phyloP scores from a whole-genome alignment of 2,329 filamentous ascomycete genomes.

The Paraphaeosphaeria minitans region DNA sequence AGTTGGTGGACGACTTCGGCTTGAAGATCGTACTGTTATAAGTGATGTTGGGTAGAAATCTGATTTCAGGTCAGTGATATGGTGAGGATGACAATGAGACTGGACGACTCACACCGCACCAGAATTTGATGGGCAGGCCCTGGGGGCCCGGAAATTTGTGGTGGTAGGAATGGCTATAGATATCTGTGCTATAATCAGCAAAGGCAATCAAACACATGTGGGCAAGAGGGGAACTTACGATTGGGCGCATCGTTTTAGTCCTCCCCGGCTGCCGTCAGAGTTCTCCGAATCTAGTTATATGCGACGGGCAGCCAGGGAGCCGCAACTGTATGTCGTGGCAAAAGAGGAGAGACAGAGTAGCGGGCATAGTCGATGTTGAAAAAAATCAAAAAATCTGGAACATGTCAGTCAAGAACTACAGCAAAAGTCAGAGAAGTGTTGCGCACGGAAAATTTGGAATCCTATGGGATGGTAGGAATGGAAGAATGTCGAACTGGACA shows the following conservation, averaged over 20 bases:
- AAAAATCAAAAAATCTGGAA: neutral
- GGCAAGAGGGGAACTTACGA: neutral
- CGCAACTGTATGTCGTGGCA: neutral
- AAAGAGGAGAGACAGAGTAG: neutral
- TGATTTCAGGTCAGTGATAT: neutral
- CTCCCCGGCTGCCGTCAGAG: neutral
- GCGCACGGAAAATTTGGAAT: no score
- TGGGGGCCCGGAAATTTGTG: neutral
- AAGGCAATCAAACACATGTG: neutral
- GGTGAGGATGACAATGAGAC: no score
- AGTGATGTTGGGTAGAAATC: neutral
- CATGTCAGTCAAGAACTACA: neutral
- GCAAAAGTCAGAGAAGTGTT: no score
- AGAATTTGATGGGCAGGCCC: neutral
- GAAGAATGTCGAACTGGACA: neutral
- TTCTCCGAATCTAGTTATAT: neutral
- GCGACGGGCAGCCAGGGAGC: neutral
- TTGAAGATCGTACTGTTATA: slow-evolving; percentile 16
- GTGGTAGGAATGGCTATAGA: neutral
- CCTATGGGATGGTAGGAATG: neutral
- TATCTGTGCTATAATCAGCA: neutral
- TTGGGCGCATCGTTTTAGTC: neutral
- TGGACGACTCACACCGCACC: neutral
- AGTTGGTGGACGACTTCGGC: slow-evolving; percentile 7
- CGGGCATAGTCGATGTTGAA: no score